A percentile compares a stretch with the other conserved stretches of the same genome.
phyloP scores from a whole-genome alignment of 768 basidiomycete genomes.

The Mycena rebaudengoi region DNA sequence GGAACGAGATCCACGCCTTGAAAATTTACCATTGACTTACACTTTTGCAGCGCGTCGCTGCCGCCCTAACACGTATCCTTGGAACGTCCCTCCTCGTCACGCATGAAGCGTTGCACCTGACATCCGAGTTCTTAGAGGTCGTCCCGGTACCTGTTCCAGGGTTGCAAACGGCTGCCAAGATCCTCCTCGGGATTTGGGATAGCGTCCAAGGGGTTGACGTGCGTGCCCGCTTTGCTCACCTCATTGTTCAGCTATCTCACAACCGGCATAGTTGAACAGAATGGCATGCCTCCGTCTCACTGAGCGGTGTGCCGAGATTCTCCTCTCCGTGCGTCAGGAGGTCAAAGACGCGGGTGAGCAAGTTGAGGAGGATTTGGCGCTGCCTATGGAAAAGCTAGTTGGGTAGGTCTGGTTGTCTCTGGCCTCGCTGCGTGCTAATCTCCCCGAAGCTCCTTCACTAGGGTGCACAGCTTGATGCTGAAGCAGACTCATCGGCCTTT shows the following conservation, averaged over 20 bases:
- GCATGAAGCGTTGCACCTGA: conserved; percentile 46
- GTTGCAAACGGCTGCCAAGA: conserved; percentile 55
- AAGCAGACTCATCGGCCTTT: conserved; percentile 75
- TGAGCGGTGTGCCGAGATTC: conserved; percentile 66
- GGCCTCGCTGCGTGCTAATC: neutral
- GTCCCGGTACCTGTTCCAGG: conserved; percentile 56
- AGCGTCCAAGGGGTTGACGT: conserved; percentile 63
- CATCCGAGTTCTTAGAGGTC: conserved; percentile 49
- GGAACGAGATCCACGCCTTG: neutral
- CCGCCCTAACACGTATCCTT: conserved; percentile 42
- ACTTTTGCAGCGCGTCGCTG: conserved; percentile 40
- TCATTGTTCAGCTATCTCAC: neutral
- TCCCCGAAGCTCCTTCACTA: conserved; percentile 13
- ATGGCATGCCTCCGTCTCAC: conserved; percentile 66
- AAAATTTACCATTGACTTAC: neutral
- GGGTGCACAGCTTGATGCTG: conserved; percentile 23
- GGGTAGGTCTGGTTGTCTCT: conserved; percentile 37
- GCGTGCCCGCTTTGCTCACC: too few relatives aligned
- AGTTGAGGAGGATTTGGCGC: conserved; percentile 50
- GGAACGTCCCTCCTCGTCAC: conserved; percentile 44
- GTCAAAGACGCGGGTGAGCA: conserved; percentile 53
- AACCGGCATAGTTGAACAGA: conserved; percentile 52
- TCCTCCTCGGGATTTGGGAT: conserved; percentile 64
- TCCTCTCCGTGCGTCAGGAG: conserved; percentile 63
- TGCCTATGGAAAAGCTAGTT: conserved; percentile 56